Conservation (phyloP, 768 basidiomycete species). For the Lentinula aciculospora region DNA sequence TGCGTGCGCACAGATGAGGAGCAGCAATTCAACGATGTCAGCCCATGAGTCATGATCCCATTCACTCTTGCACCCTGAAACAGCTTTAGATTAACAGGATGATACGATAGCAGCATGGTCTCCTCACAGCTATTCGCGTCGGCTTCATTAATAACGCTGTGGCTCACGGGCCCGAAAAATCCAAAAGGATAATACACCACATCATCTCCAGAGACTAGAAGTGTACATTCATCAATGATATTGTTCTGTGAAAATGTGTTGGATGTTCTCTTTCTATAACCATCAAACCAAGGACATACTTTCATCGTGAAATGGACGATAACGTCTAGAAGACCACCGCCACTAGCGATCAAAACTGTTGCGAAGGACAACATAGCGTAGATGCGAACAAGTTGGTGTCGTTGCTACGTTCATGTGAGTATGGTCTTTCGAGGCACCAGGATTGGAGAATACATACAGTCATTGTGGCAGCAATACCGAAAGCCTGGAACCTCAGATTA, state of each 20-base stretch:
- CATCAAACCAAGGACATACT: slow-evolving; percentile 26
- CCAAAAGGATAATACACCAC: slow-evolving; percentile 36
- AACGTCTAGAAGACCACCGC: slow-evolving; percentile 45
- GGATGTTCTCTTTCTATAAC: background rate
- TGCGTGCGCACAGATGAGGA: slow-evolving; percentile 46
- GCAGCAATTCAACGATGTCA: slow-evolving; percentile 58
- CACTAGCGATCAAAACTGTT: slow-evolving; percentile 44
- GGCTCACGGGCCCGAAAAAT: slow-evolving; percentile 44
- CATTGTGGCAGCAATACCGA: slow-evolving; percentile 46
- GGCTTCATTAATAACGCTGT: slow-evolving; percentile 18
- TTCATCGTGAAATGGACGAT: slow-evolving; percentile 67
- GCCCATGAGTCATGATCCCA: slow-evolving; percentile 67
- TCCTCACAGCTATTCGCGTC: slow-evolving; percentile 46
- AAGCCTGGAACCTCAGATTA: slow-evolving; percentile 18
- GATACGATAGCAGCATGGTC: background rate
- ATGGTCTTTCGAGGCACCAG: background rate
- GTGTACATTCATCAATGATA: slow-evolving; percentile 51
- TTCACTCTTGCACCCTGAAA: slow-evolving; percentile 51
- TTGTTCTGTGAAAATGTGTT: slow-evolving; percentile 33
- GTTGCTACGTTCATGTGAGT: slow-evolving; percentile 37
- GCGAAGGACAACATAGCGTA: slow-evolving; percentile 49
- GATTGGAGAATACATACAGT: slow-evolving; percentile 33
- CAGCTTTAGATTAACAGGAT: slow-evolving; percentile 10
- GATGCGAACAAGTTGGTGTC: slow-evolving; percentile 41
- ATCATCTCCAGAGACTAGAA: slow-evolving; percentile 26